Evolutionary conservation across 768 basidiomycete genomes (phyloP), one percentile per base, ranked within the genome.

Genomic region (Phanerodontia chrysosporium): DNA sequence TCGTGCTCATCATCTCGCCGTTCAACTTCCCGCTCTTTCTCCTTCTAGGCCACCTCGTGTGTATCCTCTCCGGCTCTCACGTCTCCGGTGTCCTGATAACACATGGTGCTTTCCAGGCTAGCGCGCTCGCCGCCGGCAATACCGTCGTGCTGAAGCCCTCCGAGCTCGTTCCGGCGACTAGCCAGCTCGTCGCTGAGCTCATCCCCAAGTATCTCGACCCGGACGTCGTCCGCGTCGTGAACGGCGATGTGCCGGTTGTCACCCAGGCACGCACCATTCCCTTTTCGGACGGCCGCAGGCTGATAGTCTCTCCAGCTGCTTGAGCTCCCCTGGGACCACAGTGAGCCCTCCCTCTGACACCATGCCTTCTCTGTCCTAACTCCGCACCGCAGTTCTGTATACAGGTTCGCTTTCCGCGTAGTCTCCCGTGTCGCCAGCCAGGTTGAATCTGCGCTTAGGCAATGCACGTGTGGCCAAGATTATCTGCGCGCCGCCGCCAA

Each of bases 101-200:
- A 18, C 39, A 18, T 18, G 9, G 4, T 18, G 29, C 0, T 21
- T 3, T 22, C 22, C 45, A 70, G 69, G 60, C 63, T 3, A 86
- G 86, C 8, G 92, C 92, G 1, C 81, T 95, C 42, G 86, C 91
- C 0, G 89, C 91, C 2, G 93, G 93, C 6, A 86, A 86, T 64
- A 76, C 87, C 0, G 83, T 81, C 2, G 72, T 87, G 4, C 48
- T 93, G 53, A 95, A 95, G 69, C 89, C 90, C 0, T 88, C 92
- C 1, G 93, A 95, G 66, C 72, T 82, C 2, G 74, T 82, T 0
- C 82, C 86, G 0, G 78, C 80, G 1, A 73, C 76, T 3, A 82
- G 81, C 45, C 64, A 78, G 10, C 77, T 93, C 12, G 67, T 92
- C 16, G 79, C 85, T 0, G 85, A 90, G 64, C 80, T 93, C 7